phyloP scores from a whole-genome alignment of 257 asterid species.

The Rauvolfia tetraphylla region DNA sequence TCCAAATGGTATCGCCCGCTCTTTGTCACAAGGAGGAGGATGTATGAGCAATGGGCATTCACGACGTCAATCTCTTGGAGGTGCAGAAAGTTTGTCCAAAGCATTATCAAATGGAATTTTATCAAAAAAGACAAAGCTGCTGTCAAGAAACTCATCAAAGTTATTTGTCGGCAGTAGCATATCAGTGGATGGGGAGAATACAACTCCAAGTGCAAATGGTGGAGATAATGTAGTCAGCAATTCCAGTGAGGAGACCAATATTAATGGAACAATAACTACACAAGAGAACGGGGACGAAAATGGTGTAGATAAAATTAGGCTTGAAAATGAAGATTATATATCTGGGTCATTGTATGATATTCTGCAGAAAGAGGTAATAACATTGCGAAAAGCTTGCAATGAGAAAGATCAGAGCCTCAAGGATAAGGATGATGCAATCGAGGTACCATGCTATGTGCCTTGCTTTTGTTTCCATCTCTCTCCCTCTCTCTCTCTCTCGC shows the following conservation, averaged over 20 bases:
- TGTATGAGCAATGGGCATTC: constrained; percentile 45
- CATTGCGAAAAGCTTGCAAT: constrained; percentile 65
- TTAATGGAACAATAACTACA: constrained; percentile 33
- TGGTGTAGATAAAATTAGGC: constrained; percentile 39
- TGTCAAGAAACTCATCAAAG: constrained; percentile 36
- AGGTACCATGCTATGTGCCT: constrained; percentile 43
- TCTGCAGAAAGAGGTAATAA: constrained; percentile 86
- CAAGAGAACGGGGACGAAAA: constrained; percentile 45
- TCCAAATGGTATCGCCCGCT: constrained; percentile 40
- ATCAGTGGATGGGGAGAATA: constrained; percentile 33
- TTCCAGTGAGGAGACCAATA: constrained; percentile 32
- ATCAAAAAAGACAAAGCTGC: constrained; percentile 36
- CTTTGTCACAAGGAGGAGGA: constrained; percentile 46
- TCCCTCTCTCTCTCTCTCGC: constrained; percentile 7
- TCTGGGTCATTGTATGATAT: constrained; percentile 78
- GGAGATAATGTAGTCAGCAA: constrained; percentile 27
- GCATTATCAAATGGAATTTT: constrained; percentile 45
- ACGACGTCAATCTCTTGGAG: constrained; percentile 64
- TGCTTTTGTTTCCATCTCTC: not conserved
- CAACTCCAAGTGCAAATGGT: constrained; percentile 21
- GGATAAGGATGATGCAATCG: constrained; percentile 81
- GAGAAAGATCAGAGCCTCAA: constrained; percentile 78
- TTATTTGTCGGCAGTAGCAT: constrained; percentile 41
- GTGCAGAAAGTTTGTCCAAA: constrained; percentile 48
- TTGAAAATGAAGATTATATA: constrained; percentile 56